A percentile compares a stretch with the other conserved stretches of the same genome.
These are phyloP conservation scores for Pochonia chlamydosporia DNA, from an alignment of 2,329 filamentous ascomycete species.

Conservation along the genomic window DNA sequence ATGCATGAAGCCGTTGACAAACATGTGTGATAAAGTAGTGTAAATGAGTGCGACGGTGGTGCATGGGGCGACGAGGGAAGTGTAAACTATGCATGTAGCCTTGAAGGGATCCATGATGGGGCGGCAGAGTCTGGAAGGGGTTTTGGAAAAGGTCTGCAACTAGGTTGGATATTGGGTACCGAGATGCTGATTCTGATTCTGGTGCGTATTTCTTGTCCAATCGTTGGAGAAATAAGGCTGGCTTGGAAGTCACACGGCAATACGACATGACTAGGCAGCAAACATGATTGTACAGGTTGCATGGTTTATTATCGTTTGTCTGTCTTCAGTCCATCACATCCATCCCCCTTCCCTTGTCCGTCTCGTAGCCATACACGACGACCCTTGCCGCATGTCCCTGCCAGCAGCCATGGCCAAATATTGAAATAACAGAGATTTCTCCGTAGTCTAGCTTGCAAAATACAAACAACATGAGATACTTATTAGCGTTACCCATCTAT, in stretches of 20 bases:
- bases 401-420: slow-evolving; percentile 2
- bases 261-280: background rate
- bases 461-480: slow-evolving; percentile 23
- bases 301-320: background rate
- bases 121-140: too few relatives aligned
- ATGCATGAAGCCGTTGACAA: background rate
- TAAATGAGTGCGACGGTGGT: too few relatives aligned
- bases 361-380: slow-evolving; percentile 6
- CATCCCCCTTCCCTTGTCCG: background rate
- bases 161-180: too few relatives aligned
- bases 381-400: slow-evolving; percentile 4
- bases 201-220: background rate
- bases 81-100: too few relatives aligned
- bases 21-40: background rate
- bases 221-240: background rate
- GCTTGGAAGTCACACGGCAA: background rate
- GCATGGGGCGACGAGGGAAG: too few relatives aligned
- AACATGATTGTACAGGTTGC: background rate
- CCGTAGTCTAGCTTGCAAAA: slow-evolving; percentile 28
- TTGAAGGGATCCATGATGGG: too few relatives aligned
- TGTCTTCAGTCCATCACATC: too few relatives aligned
- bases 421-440: slow-evolving; percentile 7
- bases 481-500: slow-evolving; percentile 14
- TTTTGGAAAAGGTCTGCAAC: too few relatives aligned
- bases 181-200: too few relatives aligned